Evolutionary conservation across 202 grass and related monocot species (phyloP), one percentile per base, ranked within the genome.

Genomic region (Panicum virgatum): DNA sequence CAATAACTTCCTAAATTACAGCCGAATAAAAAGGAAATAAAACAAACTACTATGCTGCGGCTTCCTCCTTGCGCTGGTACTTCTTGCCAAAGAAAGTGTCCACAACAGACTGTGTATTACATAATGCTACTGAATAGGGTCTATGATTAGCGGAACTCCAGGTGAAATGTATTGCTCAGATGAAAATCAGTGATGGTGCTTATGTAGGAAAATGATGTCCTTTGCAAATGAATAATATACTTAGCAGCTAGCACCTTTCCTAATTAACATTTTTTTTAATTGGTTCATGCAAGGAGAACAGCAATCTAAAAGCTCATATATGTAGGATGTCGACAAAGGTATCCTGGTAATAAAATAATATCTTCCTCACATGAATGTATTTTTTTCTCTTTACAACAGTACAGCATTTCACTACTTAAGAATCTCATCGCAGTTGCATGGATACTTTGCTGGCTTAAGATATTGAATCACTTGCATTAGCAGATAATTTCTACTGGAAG

Each of bases 131-230:
- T 38, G 38, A 78, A 63, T 47, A 70, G 44, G 22, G 62, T 45
- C 7, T 26, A 65, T 85, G 70, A 48, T 69, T 58, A 76, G 80
- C 22, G 75, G 62, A 69, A 53, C 52, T 62, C 25, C 46, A 70
- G 58, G 42, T 48, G 53, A 78, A 47, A 66, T 72, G 37, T 48
- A 54, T 58, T 42, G 47, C 29, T 84, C 9, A 51, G 46, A 71
- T 78, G 65, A 62, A 78, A 78, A 85, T 50, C 16, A 78, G 40
- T 1, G 20, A 44, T 15, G 7, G 12, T 22, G 8, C 60, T 32
- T 81, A 65, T 60, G 50, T 26, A 38, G 47, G 60, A 61, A 81
- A 62, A 23, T 5, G 11, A 34, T 71, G 27, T 20, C 29, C 18
- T 32, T 40, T 19, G 14, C 40, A 82, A 76, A 66, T 59, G 23